Evolutionary conservation across 768 basidiomycete species (phyloP).

Genomic region (Leccinum olivaceopallidum): DNA sequence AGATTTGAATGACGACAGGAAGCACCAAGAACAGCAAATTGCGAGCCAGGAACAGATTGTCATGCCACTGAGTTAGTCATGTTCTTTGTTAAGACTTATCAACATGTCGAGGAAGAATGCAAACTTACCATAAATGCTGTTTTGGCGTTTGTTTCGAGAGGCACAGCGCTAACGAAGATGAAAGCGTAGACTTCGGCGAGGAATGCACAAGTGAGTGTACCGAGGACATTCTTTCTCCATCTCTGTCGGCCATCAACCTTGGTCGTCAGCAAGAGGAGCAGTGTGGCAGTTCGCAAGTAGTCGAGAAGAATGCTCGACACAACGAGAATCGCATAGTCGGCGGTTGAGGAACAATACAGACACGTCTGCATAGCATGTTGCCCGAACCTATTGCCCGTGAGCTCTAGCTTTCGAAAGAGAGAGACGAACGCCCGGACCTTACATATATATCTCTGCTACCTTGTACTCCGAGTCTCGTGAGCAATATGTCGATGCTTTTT

Average conservation of each 20-base stretch:
- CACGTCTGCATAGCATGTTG: constrained; percentile 64
- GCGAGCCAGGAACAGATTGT: constrained; percentile 54
- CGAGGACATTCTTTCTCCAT: constrained; percentile 47
- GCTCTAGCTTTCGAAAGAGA: neutral
- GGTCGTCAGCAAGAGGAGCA: constrained; percentile 49
- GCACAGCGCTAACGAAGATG: constrained; percentile 45
- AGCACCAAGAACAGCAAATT: constrained; percentile 58
- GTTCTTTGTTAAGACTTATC: neutral
- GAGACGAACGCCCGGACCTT: constrained; percentile 41
- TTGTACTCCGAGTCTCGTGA: constrained; percentile 55
- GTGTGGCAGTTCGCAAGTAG: constrained; percentile 56
- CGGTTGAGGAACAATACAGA: constrained; percentile 59
- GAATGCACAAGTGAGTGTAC: constrained; percentile 47
- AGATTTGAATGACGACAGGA: constrained; percentile 48
- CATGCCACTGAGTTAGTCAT: constrained; percentile 60
- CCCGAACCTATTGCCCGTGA: constrained; percentile 52
- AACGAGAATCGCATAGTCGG: constrained; percentile 61
- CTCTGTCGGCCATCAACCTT: constrained; percentile 40
- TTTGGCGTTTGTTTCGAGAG: constrained; percentile 42
- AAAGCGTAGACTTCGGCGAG: constrained; percentile 57
- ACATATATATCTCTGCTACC: constrained; percentile 61
- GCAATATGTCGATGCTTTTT: constrained; percentile 47
- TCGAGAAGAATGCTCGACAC: constrained; percentile 54
- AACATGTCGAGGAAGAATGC: neutral
- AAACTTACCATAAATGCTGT: constrained; percentile 42